A percentile compares a stretch with the other conserved stretches of the same genome.
Evolutionary conservation across 768 basidiomycete species (phyloP).

Genomic region (Serendipita indica): DNA sequence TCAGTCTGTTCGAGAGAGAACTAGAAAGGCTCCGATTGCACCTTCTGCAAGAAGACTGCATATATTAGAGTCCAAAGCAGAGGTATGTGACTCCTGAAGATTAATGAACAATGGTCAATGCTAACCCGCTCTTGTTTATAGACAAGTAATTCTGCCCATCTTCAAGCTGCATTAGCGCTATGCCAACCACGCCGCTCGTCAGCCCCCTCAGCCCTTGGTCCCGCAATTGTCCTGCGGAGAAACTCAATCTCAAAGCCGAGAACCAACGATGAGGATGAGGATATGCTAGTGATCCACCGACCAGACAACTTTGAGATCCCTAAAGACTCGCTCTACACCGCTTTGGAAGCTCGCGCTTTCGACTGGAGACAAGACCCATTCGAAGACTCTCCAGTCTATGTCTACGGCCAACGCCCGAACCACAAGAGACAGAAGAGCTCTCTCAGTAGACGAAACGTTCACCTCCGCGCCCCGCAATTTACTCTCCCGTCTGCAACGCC

Average conservation of each 20-base stretch:
- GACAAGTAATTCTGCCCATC: background rate
- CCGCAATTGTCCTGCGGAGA: background rate
- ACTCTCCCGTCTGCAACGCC: background rate
- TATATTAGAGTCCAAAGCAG: background rate
- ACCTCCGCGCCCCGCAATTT: background rate
- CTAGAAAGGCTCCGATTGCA: background rate
- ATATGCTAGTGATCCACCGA: background rate
- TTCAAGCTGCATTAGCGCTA: background rate
- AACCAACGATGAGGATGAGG: background rate
- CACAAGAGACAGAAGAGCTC: background rate
- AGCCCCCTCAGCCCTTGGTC: background rate
- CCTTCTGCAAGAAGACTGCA: background rate
- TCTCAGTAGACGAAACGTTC: background rate
- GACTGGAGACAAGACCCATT: background rate
- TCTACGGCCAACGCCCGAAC: background rate
- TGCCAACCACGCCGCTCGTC: background rate
- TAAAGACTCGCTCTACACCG: background rate
- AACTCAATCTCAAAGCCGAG: background rate
- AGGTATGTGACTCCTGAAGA: too few species aligned
- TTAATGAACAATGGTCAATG: too few species aligned
- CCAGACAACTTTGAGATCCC: background rate
- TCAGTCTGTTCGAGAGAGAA: background rate
- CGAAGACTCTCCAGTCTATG: background rate
- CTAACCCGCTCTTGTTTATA: background rate
- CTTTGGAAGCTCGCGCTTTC: background rate